Evolutionary conservation across 2,329 filamentous ascomycete genomes (phyloP), one percentile per base, ranked within the genome.

Genomic region (Escovopsis sp.): DNA sequence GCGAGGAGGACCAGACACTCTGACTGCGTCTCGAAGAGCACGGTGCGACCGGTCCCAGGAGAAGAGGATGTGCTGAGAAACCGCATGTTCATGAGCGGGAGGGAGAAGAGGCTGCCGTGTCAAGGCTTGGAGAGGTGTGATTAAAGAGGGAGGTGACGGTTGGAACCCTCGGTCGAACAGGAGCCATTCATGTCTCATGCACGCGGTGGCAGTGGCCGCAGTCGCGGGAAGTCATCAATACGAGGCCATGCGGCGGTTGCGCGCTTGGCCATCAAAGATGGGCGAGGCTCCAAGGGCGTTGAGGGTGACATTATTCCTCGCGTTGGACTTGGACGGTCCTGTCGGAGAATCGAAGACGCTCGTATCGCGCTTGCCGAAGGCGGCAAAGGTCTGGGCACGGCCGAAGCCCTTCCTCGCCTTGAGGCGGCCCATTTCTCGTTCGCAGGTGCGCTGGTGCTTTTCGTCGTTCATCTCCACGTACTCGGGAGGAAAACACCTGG

Each of bases 401-500:
- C 77, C 76, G 44, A 98, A 71, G 56, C 89, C 91, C 52, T 84
- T 82, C 54, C 88, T 78, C 59, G 91, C 82, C 63, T 93, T 89
- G 54, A 98, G 77, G 59, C 87, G 88, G 55, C 87, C 86, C 70
- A 98, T 81, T 55, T 94, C 89, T 53, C 86, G 83, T 67, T 98
- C 91, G 60, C 91, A 96, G 36, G 88, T 91, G 55, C 80, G 80
- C 53, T 86, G 84, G 63, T 98, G 88, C 59, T 89, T 85, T 58
- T 89, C 83, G 50, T 84, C 85, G 50, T 80, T 83, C 91, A 98
- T 98, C 63, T 91, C 87, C 45, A 98, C 85, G 58, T 98, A 98
- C 58, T 89, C 87, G 55, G 94, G 88, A 19, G 91, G 91, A 54
- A 80, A 91, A 69, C 91, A 98, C 47, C 88, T 79, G 38, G 73